These are phyloP conservation scores for Magnusiomyces clavatus DNA, from an alignment of 1,139 yeast genomes.

Conservation along the genomic window DNA sequence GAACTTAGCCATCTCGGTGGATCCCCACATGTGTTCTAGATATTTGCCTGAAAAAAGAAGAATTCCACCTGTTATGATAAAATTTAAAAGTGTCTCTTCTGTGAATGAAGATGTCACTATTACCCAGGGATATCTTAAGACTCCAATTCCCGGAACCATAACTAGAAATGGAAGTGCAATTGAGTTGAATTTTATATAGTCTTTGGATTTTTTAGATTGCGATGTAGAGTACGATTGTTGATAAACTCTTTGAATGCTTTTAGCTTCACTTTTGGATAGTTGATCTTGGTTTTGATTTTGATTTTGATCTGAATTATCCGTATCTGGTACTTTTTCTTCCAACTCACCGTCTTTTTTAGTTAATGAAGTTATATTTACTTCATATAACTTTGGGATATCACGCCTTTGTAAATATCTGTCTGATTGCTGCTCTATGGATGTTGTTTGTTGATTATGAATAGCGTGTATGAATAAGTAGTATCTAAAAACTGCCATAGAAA, in stretches of 20 bases:
- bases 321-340: too few species aligned
- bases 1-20: conserved; percentile 52
- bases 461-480: conserved; percentile 13
- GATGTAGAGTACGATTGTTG: too few species aligned
- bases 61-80: conserved; percentile 42
- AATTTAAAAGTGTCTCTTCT: conserved; percentile 50
- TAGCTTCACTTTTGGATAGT: too few species aligned
- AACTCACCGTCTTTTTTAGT: too few species aligned
- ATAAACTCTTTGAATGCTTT: too few species aligned
- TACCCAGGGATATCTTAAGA: conserved; percentile 61
- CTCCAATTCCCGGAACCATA: conserved; percentile 47
- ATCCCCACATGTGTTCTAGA: conserved; percentile 50
- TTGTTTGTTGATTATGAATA: neutral
- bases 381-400: too few species aligned
- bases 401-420: too few species aligned
- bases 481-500: conserved; percentile 31
- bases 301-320: too few species aligned
- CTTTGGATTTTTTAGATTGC: conserved; percentile 6
- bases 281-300: too few species aligned
- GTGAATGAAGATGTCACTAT: conserved; percentile 62
- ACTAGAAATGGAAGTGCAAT: conserved; percentile 57
- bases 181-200: conserved; percentile 19
- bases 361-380: too few species aligned
- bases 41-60: conserved; percentile 48
- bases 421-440: too few species aligned